phyloP scores from a whole-genome alignment of 139 green algal species.

The Chlamydomonas sphaeroides region DNA sequence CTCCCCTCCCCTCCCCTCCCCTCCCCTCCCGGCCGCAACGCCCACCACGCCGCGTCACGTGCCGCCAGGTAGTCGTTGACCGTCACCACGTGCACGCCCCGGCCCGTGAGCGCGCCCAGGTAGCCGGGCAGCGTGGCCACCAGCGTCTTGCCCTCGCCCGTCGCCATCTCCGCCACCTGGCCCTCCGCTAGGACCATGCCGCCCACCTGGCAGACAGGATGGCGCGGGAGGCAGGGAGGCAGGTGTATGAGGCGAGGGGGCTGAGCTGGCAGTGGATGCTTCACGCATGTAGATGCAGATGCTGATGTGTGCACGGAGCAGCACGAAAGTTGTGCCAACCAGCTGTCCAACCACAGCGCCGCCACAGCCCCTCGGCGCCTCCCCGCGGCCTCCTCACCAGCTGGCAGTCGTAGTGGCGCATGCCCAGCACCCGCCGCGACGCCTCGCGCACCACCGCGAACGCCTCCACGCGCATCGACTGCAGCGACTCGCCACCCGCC shows the following conservation, averaged over 20 bases:
- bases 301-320: too few relatives aligned
- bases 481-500: constrained; percentile 53
- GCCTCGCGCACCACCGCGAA: constrained; percentile 96
- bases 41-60: constrained; percentile 82
- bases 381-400: constrained; percentile 58
- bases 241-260: not conserved
- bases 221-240: not conserved
- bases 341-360: too few relatives aligned
- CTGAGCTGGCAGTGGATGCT: too few relatives aligned
- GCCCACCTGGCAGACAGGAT: constrained; percentile 72
- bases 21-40: not conserved
- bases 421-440: constrained; percentile 80
- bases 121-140: constrained; percentile 66
- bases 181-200: constrained; percentile 96
- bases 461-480: constrained; percentile 80
- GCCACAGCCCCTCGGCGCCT: too few relatives aligned
- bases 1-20: too few relatives aligned
- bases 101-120: constrained; percentile 71
- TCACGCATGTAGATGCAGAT: too few relatives aligned
- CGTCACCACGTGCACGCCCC: constrained; percentile 89
- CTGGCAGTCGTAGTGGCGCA: constrained; percentile 95
- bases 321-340: too few relatives aligned
- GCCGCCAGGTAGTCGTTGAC: constrained; percentile 95
- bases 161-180: constrained; percentile 97
- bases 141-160: constrained; percentile 97